Evolutionary conservation across 345 rosid species (phyloP).

Genomic region (Erodium maritimum): DNA sequence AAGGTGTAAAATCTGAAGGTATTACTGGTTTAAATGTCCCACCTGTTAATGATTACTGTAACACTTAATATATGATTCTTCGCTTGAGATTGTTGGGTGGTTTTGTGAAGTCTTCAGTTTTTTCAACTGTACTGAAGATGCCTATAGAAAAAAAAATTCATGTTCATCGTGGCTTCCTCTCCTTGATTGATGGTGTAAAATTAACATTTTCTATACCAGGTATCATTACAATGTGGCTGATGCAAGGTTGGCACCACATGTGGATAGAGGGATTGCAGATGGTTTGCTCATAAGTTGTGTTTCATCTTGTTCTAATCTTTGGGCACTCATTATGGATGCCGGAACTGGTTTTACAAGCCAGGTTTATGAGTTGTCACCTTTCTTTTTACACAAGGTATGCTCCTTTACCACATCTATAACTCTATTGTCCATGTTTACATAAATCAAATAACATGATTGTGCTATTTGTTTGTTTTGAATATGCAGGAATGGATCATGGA

Average conservation of each 20-base stretch:
- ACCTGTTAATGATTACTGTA: background rate
- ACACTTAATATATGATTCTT: too few species aligned
- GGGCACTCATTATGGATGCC: conserved; percentile 99
- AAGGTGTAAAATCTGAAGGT: too few species aligned
- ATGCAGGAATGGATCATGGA: conserved; percentile 98
- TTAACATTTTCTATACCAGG: conserved; percentile 30
- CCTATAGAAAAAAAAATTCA: background rate
- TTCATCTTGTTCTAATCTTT: conserved; percentile 78
- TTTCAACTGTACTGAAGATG: background rate
- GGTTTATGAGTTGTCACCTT: conserved; percentile 77
- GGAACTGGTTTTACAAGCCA: conserved; percentile 81
- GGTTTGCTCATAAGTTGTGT: conserved; percentile 88
- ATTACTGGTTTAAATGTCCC: background rate
- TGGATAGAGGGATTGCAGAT: conserved; percentile 91
- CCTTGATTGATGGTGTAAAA: background rate
- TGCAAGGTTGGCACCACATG: conserved; percentile 79
- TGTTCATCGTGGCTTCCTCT: background rate
- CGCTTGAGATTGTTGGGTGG: background rate
- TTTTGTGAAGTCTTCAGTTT: background rate
- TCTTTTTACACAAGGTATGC: conserved; percentile 72
- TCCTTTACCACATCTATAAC: background rate
- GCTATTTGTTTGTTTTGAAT: background rate
- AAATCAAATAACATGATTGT: background rate
- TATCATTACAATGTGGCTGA: conserved; percentile 97
- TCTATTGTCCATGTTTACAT: background rate